phyloP scores from a whole-genome alignment of 139 green algal genomes.

The Picochlorum costavermella region DNA sequence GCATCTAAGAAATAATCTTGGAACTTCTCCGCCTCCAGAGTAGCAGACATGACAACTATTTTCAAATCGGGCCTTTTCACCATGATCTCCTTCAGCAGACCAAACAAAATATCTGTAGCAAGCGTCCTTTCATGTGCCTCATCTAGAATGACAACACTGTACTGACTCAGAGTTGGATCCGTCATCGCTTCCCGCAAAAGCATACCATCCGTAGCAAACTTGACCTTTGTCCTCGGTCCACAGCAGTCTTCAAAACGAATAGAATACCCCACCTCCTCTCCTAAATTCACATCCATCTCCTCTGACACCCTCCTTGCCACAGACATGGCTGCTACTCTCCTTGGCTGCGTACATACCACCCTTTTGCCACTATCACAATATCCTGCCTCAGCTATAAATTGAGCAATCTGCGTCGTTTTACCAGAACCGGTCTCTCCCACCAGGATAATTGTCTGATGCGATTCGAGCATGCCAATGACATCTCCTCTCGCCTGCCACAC shows the following conservation, averaged over 20 bases:
- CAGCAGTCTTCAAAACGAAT: conserved; percentile 83
- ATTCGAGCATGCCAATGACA: conserved; percentile 84
- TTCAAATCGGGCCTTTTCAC: conserved; percentile 85
- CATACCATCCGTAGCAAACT: conserved; percentile 97
- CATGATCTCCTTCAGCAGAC: conserved; percentile 81
- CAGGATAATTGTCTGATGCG: conserved; percentile 93
- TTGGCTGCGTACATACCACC: conserved; percentile 82
- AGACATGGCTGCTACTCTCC: conserved; percentile 77
- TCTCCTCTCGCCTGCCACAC: conserved; percentile 94
- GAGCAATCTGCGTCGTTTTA: conserved; percentile 99
- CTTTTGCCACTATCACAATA: conserved; percentile 60
- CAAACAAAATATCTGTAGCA: conserved; percentile 80
- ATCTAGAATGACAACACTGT: conserved; percentile 79
- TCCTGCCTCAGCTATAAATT: conserved; percentile 89
- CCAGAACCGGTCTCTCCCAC: conserved; percentile 95
- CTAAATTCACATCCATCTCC: conserved; percentile 72
- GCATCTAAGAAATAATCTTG: conserved; percentile 93
- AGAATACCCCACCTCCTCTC: conserved; percentile 79
- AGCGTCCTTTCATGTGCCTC: conserved; percentile 83
- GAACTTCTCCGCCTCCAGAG: conserved; percentile 99
- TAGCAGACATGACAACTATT: conserved; percentile 99
- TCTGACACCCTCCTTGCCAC: conserved; percentile 83
- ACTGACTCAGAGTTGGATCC: conserved; percentile 71
- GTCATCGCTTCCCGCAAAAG: conserved; percentile 88
- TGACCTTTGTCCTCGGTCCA: conserved; percentile 61